Base-by-base conservation (phyloP, 2,329 filamentous ascomycete species). In the Trichoderma citrinoviride region DNA sequence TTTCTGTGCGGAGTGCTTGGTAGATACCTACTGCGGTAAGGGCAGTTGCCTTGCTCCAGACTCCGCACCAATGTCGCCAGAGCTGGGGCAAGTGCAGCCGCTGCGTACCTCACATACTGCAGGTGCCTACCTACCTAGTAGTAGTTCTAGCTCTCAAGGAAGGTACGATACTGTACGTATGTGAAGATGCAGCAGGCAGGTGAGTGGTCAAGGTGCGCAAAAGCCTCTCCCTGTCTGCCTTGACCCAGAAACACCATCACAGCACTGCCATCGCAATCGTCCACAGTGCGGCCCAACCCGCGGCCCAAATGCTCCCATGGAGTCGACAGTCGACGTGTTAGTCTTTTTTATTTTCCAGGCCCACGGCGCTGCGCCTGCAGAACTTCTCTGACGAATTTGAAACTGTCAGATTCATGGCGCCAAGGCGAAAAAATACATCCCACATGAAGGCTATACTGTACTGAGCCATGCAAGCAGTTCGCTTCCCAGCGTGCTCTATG, bases 231-330 rank as follows among this genome's bases (percentile, higher is more conserved):
- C 47, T 15, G 33, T 61, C 58, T 61, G 58, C 58, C 58, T 61
- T 44, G 58, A 53, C 50, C 40, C 10, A 37, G 37, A 47, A 41
- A 40, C n/a, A 27, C 17, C 57, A 50, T 21, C 46, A 33, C 56
- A 50, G 46, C 46, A 52, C 57, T 49, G 56, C 56, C 56, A 23
- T 60, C 19, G 15, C 49, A 10, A 29, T 33, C 49, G 15, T 29
- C 44, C 57, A 50, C 46, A 21, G 46, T 61, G 57, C 46, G 57
- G 57, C 57, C 55, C 46, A 61, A 50, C 27, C 43, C 41, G 57
- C 46, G 29, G 23, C 44, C 57, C 33, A 27, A 50, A 8, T 27
- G 17, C 46, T 41, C 17, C n/a, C 21, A 21, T 27, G 21, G 29
- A 41, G 19, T 37, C 23, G 33, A 50, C 12, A 40, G 25, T 41